Conservation (phyloP, 78 protist species). For the Dictyostelium purpureum region DNA sequence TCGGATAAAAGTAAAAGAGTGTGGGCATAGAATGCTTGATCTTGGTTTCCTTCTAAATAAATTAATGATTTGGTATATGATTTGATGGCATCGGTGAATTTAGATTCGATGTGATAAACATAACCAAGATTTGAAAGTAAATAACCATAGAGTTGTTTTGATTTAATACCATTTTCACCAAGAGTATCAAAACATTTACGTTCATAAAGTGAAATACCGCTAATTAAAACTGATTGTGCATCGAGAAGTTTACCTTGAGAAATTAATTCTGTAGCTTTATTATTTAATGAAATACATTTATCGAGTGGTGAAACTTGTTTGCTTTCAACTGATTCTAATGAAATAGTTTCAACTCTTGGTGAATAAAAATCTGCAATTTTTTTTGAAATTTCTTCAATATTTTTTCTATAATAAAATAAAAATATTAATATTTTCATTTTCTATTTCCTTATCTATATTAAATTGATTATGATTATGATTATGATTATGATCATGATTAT, state of each 20-base stretch:
- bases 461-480: too few species aligned
- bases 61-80: neutral
- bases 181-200: neutral
- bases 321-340: neutral
- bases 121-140: slow-evolving; percentile 5
- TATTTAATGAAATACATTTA: slow-evolving; percentile 12
- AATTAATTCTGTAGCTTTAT: neutral
- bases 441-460: too few species aligned
- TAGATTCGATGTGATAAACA: slow-evolving; percentile 12
- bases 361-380: slow-evolving; percentile 55
- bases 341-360: slow-evolving; percentile 18
- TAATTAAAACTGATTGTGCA: slow-evolving; percentile 30
- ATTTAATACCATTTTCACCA: neutral
- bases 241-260: neutral
- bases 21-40: slow-evolving; percentile 12
- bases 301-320: neutral
- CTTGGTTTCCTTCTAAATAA: slow-evolving; percentile 14
- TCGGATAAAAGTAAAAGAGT: slow-evolving; percentile 44
- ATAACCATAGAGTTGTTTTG: slow-evolving; percentile 20
- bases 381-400: slow-evolving; percentile 23
- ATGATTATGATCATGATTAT: too few species aligned
- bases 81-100: neutral
- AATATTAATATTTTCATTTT: too few species aligned
- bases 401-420: too few species aligned
- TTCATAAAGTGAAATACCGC: slow-evolving; percentile 8